Conservation (phyloP, 2,329 filamentous ascomycete genomes). For the Ophiostoma tasmaniense region DNA sequence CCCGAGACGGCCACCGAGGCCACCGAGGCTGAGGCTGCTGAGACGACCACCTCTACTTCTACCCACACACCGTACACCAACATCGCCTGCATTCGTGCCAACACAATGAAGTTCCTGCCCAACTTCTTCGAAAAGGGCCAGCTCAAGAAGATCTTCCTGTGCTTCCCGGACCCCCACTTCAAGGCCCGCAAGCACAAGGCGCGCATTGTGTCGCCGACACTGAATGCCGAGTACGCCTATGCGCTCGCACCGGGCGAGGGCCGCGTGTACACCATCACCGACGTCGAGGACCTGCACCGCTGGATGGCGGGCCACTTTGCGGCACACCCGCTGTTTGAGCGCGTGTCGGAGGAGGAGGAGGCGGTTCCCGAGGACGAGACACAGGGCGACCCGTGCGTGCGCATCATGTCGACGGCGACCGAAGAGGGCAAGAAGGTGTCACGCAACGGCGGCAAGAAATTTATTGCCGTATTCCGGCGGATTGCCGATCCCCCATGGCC, state of each 20-base stretch:
- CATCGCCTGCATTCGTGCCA: slow-evolving; percentile 78
- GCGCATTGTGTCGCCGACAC: slow-evolving; percentile 77
- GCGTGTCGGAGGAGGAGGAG: slow-evolving; percentile 55
- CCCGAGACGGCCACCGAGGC: background rate
- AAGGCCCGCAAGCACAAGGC: slow-evolving; percentile 97
- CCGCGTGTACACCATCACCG: slow-evolving; percentile 90
- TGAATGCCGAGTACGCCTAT: slow-evolving; percentile 91
- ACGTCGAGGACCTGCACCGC: slow-evolving; percentile 84
- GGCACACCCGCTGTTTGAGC: slow-evolving; percentile 68
- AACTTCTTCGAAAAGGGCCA: slow-evolving; percentile 85
- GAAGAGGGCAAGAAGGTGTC: slow-evolving; percentile 97
- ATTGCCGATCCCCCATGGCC: slow-evolving; percentile 69
- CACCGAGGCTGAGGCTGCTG: slow-evolving; percentile 21
- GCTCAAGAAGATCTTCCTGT: slow-evolving; percentile 88
- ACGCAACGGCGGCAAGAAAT: slow-evolving; percentile 83
- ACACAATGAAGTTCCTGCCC: slow-evolving; percentile 99
- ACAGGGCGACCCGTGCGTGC: slow-evolving; percentile 60
- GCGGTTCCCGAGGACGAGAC: slow-evolving; percentile 36
- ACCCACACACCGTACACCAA: slow-evolving; percentile 59
- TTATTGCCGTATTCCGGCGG: slow-evolving; percentile 78
- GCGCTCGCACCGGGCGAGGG: slow-evolving; percentile 68
- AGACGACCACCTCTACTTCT: background rate
- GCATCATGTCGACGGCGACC: slow-evolving; percentile 71
- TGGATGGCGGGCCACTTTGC: slow-evolving; percentile 91
- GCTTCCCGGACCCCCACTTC: slow-evolving; percentile 97